Base-by-base conservation (phyloP, 441 rosid genomes). In the Metrosideros polymorpha region DNA sequence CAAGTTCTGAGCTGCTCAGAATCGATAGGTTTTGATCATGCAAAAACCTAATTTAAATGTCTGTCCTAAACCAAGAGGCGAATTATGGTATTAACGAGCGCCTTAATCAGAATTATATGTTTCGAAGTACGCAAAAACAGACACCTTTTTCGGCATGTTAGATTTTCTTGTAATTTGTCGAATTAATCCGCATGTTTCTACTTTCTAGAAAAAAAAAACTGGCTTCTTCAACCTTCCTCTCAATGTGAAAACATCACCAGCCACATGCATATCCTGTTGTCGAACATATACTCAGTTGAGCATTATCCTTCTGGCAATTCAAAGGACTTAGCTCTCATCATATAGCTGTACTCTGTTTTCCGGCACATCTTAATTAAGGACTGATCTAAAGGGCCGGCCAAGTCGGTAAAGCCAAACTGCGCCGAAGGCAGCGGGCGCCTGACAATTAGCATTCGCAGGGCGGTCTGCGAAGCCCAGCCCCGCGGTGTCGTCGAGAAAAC, bases 401-500 rank as follows among this genome's bases (percentile, higher is more conserved):
- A 39, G 47, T 39, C 39, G 47, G 47, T 71, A 12, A 35, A 9
- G n/a, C n/a, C 79, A 54, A 54, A 9, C 12, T 8, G n/a, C 27
- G 47, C 47, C 7, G 15, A 12, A 10, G 15, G 79, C 2, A 42
- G 79, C n/a, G 2, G 76, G 0, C 63, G 13, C 52, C 17, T 6
- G 18, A 50, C 13, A 50, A 50, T 50, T 50, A 50, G 52, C 52
- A 50, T 13, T 61, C 39, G 39, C 12, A 15, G 71, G 71, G 39
- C 7, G 22, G 5, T 61, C 71, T 30, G 39, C 10, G 71, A 0
- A 61, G 0, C 71, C 71, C 39, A 7, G 71, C 1, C 39, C 1
- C 22, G 22, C 0, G 6, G 15, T 39, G 17, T 59, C 32, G 12
- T 0, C 1, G 7, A 0, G 32, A 59, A 59, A 59, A 0, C 39